Percentiles rank a stretch among this genome's conserved stretches.
phyloP scores from a whole-genome alignment of 2,329 filamentous ascomycete species.

The Drechslerella stenobrocha region DNA sequence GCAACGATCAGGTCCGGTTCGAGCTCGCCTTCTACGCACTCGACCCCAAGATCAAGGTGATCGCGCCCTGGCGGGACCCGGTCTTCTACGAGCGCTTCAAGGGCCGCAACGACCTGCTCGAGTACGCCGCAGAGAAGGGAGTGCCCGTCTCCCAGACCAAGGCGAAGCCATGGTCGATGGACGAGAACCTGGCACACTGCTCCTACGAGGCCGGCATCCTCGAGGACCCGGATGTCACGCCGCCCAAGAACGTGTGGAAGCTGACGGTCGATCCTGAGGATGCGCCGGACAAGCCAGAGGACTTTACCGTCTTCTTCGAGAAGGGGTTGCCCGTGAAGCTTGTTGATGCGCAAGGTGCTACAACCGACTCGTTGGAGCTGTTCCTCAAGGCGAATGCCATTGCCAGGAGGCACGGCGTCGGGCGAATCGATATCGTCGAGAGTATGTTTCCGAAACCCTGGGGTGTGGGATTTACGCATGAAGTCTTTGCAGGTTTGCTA shows the following conservation, averaged over 20 bases:
- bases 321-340: slow-evolving; percentile 75
- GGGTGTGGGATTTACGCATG: too few species aligned
- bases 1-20: slow-evolving; percentile 69
- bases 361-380: slow-evolving; percentile 71
- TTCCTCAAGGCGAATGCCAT: slow-evolving; percentile 74
- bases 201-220: slow-evolving; percentile 78
- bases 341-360: slow-evolving; percentile 62
- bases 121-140: slow-evolving; percentile 68
- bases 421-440: slow-evolving; percentile 81
- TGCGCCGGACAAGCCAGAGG: slow-evolving; percentile 70
- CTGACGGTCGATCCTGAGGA: slow-evolving; percentile 69
- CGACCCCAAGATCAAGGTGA: slow-evolving; percentile 69
- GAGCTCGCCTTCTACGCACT: slow-evolving; percentile 66
- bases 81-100: slow-evolving; percentile 72
- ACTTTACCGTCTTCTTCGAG: slow-evolving; percentile 72
- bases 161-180: slow-evolving; percentile 69
- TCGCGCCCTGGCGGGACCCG: slow-evolving; percentile 73
- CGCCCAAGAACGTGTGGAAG: slow-evolving; percentile 80
- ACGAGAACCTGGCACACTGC: slow-evolving; percentile 75
- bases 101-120: slow-evolving; percentile 72
- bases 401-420: slow-evolving; percentile 72
- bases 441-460: too few species aligned
- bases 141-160: slow-evolving; percentile 75
- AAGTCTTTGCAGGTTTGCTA: too few species aligned
- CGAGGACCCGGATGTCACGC: slow-evolving; percentile 67